These are phyloP conservation scores for Pichia inconspicua DNA, from an alignment of 1,139 yeast genomes.

Conservation along the genomic window DNA sequence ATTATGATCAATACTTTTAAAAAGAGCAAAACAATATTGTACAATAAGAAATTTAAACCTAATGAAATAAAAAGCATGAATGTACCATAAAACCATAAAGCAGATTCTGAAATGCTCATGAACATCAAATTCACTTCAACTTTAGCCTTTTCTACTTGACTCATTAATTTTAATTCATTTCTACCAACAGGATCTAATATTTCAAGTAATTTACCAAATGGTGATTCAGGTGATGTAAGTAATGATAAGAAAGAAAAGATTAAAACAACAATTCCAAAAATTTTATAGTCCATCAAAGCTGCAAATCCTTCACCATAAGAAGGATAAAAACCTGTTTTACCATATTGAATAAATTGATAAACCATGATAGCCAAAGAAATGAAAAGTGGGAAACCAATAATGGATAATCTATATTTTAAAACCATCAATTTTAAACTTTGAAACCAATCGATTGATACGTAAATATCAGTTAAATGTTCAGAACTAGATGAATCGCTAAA, in stretches of 20 bases:
- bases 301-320: slow-evolving; percentile 42
- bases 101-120: slow-evolving; percentile 57
- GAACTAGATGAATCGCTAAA: slow-evolving; percentile 34
- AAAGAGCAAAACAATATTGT: slow-evolving; percentile 7
- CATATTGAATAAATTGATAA: slow-evolving; percentile 39
- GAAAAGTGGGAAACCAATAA: slow-evolving; percentile 50
- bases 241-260: slow-evolving; percentile 32
- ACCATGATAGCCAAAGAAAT: slow-evolving; percentile 38
- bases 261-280: slow-evolving; percentile 21
- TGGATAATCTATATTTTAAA: slow-evolving; percentile 54
- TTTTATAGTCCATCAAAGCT: slow-evolving; percentile 26
- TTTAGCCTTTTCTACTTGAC: slow-evolving; percentile 27
- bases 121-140: slow-evolving; percentile 40
- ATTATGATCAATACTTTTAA: neutral
- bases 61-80: slow-evolving; percentile 47
- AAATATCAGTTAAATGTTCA: slow-evolving; percentile 29
- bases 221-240: slow-evolving; percentile 24
- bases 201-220: slow-evolving; percentile 27
- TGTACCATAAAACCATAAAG: slow-evolving; percentile 53
- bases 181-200: slow-evolving; percentile 50
- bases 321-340: slow-evolving; percentile 38
- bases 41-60: slow-evolving; percentile 32
- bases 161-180: slow-evolving; percentile 25
- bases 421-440: slow-evolving; percentile 46
- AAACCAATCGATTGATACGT: slow-evolving; percentile 36